Base-by-base conservation (phyloP, 1,284 basidiomycete species). In the Sporisorium sorghi region DNA sequence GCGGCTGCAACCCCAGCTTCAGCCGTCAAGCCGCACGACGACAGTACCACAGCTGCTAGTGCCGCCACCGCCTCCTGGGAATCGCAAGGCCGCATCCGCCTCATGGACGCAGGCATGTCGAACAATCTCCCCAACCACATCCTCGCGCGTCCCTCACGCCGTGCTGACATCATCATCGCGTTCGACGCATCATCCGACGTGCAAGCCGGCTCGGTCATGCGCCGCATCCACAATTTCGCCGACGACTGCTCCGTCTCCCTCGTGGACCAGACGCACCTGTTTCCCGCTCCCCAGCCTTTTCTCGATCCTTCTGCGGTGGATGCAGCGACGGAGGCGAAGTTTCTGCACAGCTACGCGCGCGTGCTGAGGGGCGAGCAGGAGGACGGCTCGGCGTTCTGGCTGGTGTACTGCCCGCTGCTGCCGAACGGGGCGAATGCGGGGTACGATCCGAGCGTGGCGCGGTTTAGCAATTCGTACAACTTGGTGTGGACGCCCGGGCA, bases 61-160 rank as follows among this genome's bases (percentile, higher is more conserved):
- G n/a, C 33, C 12, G 28, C 30, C n/a, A 32, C 28, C 3, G 37
- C 37, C 10, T 64, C 65, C 3, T 80, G 78, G 76, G 76, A 78
- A 50, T 63, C 65, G 0, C 59, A 65, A 48, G 68, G 74, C 2
- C 65, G 78, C 5, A 72, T 82, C 50, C 73, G 80, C 1, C 65
- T 83, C 10, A 81, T 83, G 79, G 81, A 82, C 55, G 67, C 74
- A 5, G 81, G 81, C 12, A 73, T 81, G 57, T 80, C 79, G 39
- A 83, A 83, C 78, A 83, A 83, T 53, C 68, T 83, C n/a, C 82
- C 82, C 32, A 82, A 73, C 53, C 81, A 83, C 61, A 59, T 83
- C 5, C 66, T 83, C 21, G 70, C 75, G 7, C 72, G 75, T 21
- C 50, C 47, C 5, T 58, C 72, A 58, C 67, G 81, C 28, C 28